A percentile compares a stretch with the other conserved stretches of the same genome.
Conservation (phyloP, 2,329 filamentous ascomycete species). For the Sporothrix sp. region DNA sequence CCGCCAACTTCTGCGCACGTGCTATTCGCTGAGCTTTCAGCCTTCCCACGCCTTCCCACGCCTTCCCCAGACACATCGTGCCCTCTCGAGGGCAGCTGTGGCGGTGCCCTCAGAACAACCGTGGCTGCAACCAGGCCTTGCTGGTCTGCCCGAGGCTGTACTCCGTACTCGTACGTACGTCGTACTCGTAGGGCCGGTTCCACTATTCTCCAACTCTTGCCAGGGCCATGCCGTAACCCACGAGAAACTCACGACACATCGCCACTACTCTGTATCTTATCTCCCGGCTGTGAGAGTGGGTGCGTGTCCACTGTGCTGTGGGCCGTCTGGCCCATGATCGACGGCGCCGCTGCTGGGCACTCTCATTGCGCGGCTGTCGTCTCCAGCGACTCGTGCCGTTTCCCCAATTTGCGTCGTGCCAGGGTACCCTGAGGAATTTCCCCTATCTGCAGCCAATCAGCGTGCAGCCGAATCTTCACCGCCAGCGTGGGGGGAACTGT, state of each 20-base stretch:
- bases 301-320: neutral
- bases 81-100: no score
- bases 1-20: no score
- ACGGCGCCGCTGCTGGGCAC: neutral
- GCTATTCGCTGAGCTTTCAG: no score
- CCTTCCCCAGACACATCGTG: no score
- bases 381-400: neutral
- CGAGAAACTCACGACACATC: constrained; percentile 4
- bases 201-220: neutral
- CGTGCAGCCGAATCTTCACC: neutral
- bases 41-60: no score
- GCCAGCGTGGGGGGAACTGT: neutral
- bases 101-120: no score
- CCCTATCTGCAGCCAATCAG: constrained; percentile 5
- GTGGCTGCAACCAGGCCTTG: no score
- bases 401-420: no score
- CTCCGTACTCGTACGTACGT: no score
- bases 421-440: constrained; percentile 3
- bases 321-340: neutral
- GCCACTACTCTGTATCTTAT: neutral
- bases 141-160: no score
- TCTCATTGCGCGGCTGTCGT: no score
- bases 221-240: constrained; percentile 8
- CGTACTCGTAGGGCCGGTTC: no score
- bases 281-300: neutral